A percentile compares a stretch with the other conserved stretches of the same genome.
Evolutionary conservation across 108 stramenopile species (phyloP).

Genomic region (Cyclotella cryptica): DNA sequence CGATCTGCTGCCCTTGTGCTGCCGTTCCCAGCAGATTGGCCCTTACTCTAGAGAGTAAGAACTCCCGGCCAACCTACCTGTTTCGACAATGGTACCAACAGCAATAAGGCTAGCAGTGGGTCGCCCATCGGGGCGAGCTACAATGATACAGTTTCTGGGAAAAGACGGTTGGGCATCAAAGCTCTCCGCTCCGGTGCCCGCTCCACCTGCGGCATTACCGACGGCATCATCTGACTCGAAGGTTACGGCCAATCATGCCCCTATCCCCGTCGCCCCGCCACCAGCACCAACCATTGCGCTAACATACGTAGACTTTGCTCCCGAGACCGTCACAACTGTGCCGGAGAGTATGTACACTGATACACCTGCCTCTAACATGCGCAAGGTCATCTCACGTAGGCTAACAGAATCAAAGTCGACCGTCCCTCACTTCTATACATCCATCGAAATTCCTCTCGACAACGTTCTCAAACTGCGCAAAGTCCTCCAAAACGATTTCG

Average conservation of each 20-base stretch:
- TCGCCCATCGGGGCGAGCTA: constrained; percentile 38
- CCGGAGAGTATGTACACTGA: constrained; percentile 47
- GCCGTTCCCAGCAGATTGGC: no score
- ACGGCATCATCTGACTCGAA: constrained; percentile 11
- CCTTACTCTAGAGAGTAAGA: no score
- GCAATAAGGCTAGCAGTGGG: constrained; percentile 27
- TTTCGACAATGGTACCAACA: constrained; percentile 20
- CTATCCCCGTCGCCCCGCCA: constrained; percentile 50
- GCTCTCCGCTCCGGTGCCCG: constrained; percentile 41
- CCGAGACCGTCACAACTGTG: constrained; percentile 59
- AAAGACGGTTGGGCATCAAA: constrained; percentile 81
- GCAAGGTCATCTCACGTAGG: constrained; percentile 95
- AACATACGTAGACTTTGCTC: constrained; percentile 40
- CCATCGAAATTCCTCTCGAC: constrained; percentile 92
- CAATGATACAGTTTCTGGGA: constrained; percentile 90
- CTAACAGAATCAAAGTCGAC: constrained; percentile 96
- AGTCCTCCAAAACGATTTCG: constrained; percentile 74
- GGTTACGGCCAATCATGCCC: constrained; percentile 46
- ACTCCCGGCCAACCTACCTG: no score
- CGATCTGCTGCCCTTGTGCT: no score
- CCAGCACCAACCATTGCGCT: constrained; percentile 52
- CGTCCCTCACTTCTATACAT: constrained; percentile 97
- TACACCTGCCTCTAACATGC: constrained; percentile 74
- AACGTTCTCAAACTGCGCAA: constrained; percentile 84
- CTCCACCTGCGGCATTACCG: constrained; percentile 16